Evolutionary conservation across 192 early-diverging fungal genomes (phyloP), one percentile per base, ranked within the genome.

Genomic region (Dimargaris cristalligena): DNA sequence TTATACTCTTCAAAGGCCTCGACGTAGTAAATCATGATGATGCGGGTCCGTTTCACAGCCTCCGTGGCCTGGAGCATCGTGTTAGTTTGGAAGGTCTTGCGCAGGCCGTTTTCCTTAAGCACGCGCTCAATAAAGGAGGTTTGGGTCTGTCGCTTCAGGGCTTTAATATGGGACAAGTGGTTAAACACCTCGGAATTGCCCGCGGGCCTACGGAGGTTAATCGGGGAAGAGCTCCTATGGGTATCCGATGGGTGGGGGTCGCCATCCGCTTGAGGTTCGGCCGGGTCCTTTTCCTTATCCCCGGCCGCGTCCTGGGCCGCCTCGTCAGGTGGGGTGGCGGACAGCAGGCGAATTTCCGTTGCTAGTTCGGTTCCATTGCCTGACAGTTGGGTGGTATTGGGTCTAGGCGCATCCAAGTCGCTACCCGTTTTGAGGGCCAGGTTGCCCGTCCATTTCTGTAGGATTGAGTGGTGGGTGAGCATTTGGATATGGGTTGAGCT

Each of bases 401-500:
- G n/a, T n/a, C n/a, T n/a, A n/a, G n/a, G n/a, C 14, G 22, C 47
- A 4, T 25, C 23, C 9, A 6, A 4, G 10, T 48, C 47, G 22
- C 47, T n/a, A 25, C 47, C 47, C 20, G 54, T 56, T 16, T 34
- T 9, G 3, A 56, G 34, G 30, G 54, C 18, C 11, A 14, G 48
- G 67, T 80, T 86, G 29, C 84, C 87, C 2, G 87, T 89, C 90
- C 90, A 92, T 51, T 83, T 78, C 59, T 81, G 76, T 30, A 92
- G 70, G 67, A 92, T 86, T 56, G 74, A 78, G 60, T 78, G 69
- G 58, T 90, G 83, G 29, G 81, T 78, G 30, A 79, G 74, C 23
- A 92, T 69, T 34, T 80, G 79, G 45, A 80, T 80, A 25, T 78
- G 80, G 3, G 87, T 69, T 41, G 85, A 84, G 48, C 81, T 72